Evolutionary conservation across 2,329 filamentous ascomycete genomes (phyloP).

Genomic region (Ophiostoma quercus): DNA sequence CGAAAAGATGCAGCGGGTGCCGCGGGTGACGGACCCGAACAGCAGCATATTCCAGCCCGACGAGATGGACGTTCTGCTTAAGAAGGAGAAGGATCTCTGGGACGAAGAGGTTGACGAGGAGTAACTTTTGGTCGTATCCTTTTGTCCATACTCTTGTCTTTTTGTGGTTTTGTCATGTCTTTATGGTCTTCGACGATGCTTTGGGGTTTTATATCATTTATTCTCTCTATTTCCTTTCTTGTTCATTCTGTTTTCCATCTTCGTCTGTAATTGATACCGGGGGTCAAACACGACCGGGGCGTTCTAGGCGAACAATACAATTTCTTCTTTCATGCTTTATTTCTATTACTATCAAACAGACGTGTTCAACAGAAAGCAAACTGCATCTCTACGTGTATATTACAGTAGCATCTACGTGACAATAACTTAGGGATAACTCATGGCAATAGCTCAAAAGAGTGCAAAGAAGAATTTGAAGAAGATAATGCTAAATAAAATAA

Average conservation of each 20-base stretch:
- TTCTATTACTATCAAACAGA: neutral
- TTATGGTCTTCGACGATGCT: neutral
- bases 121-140: conserved; percentile 21
- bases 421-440: too few species aligned
- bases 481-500: neutral
- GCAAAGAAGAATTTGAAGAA: neutral
- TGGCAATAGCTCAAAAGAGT: neutral
- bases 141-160: neutral
- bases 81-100: conserved; percentile 73
- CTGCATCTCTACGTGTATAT: too few species aligned
- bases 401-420: too few species aligned
- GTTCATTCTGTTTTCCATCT: neutral
- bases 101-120: conserved; percentile 71
- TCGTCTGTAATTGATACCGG: conserved; percentile 9
- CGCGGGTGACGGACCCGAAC: conserved; percentile 56
- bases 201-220: neutral
- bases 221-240: neutral
- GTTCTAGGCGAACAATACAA: neutral
- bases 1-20: conserved; percentile 68
- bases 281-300: conserved; percentile 11
- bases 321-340: neutral
- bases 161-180: conserved; percentile 10
- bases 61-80: conserved; percentile 67
- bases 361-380: neutral
- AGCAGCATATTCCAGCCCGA: conserved; percentile 68